Evolutionary conservation across 192 early-diverging fungal genomes (phyloP).

Genomic region (Lobulomyces angularis): DNA sequence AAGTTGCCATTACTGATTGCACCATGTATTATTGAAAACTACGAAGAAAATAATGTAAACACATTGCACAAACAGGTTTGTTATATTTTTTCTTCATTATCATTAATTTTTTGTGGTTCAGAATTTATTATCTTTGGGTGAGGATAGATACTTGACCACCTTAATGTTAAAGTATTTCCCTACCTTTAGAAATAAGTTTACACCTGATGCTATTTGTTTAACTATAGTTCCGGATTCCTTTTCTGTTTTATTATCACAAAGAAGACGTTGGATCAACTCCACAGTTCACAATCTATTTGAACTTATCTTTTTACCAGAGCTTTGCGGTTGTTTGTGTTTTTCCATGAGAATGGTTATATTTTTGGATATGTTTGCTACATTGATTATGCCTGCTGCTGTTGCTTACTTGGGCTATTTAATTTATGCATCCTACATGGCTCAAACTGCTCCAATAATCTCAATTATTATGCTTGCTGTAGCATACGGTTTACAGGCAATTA

Average conservation of each 20-base stretch:
- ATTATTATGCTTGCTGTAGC: constrained; percentile 73
- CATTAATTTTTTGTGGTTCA: too few species aligned
- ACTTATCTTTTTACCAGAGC: constrained; percentile 78
- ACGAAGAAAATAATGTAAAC: constrained; percentile 85
- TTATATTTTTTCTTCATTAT: too few species aligned
- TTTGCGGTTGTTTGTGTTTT: constrained; percentile 96
- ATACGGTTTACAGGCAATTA: constrained; percentile 80
- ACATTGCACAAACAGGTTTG: constrained; percentile 97
- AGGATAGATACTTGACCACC: constrained; percentile 88
- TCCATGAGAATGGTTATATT: constrained; percentile 95
- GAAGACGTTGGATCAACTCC: constrained; percentile 99
- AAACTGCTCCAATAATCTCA: constrained; percentile 57
- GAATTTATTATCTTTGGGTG: constrained; percentile 94
- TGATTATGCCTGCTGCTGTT: constrained; percentile 85
- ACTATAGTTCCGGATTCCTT: constrained; percentile 92
- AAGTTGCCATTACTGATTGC: constrained; percentile 83
- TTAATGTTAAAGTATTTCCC: constrained; percentile 92
- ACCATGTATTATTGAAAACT: constrained; percentile 81
- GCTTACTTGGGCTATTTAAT: constrained; percentile 72
- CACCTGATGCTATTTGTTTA: constrained; percentile 80
- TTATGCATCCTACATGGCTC: constrained; percentile 20
- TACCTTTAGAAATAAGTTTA: constrained; percentile 87
- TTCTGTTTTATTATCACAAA: constrained; percentile 87
- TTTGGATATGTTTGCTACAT: constrained; percentile 82
- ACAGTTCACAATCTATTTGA: constrained; percentile 98